Evolutionary conservation across 2,329 filamentous ascomycete genomes (phyloP), one percentile per base, ranked within the genome.

Genomic region (Ophiostoma perfectum): DNA sequence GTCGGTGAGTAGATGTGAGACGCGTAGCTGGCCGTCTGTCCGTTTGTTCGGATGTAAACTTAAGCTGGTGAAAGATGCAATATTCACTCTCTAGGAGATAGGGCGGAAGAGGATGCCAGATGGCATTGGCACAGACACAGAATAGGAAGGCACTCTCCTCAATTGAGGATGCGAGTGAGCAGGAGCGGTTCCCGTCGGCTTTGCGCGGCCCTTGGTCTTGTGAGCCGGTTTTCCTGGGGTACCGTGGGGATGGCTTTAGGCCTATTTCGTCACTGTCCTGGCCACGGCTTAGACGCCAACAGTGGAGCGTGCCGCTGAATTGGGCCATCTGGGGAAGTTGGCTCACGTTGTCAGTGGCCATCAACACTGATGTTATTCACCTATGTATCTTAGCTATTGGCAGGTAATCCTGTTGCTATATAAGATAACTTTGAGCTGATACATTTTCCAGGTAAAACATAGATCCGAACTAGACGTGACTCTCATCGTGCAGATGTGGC

Each of bases 151-250:
- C 60, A 63, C 60, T 42, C 58, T 62, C 58, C 60, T 38, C 55
- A 60, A 60, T 60, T 36, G 27, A 60, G 27, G 27, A 60, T 49
- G 47, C 52, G 36, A 18, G 49, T 60, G 55, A 60, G 55, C 55
- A 44, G 7, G 63, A 64, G 63, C 63, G 63, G 63, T 47, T 64
- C 41, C 18, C 63, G 42, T 64, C 63, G 63, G 63, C 63, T 64
- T 44, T 64, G n/a, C n/a, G 11, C 63, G 39, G 62, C 41, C 41
- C 60, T 36, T 27, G 42, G 39, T 38, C 63, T 47, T 41, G 41
- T 18, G 38, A 41, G 16, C 39, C 60, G 60, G 60, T 42, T 41
- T 63, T 55, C 14, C 60, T 63, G 38, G 60, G 60, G 38, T 63
- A 63, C 42, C 60, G 60, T 14, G 38, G 38, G 60, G 60, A 63